These are phyloP conservation scores for Ceratocystis alfenasii DNA, from an alignment of 2,329 filamentous ascomycete genomes.

Conservation along the genomic window DNA sequence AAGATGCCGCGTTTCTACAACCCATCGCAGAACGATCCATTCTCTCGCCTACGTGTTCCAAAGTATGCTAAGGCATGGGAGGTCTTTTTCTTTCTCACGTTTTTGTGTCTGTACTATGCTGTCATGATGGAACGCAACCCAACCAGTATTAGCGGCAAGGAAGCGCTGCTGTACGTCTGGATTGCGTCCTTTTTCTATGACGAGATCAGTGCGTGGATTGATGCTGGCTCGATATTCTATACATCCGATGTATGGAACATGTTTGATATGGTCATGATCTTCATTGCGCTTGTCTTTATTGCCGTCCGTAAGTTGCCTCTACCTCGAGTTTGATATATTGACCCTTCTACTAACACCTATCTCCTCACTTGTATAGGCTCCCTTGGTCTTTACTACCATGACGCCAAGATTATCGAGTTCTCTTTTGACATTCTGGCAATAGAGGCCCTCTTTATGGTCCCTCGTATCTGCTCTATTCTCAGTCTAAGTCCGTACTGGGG, in stretches of 20 bases:
- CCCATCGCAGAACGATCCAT: conserved; percentile 52
- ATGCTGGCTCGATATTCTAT: conserved; percentile 80
- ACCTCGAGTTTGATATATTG: conserved; percentile 6
- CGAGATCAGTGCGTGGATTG: conserved; percentile 70
- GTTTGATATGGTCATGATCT: conserved; percentile 62
- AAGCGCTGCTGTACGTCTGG: conserved; percentile 71
- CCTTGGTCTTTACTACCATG: conserved; percentile 49
- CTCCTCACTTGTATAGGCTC: conserved; percentile 38
- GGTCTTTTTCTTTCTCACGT: conserved; percentile 64
- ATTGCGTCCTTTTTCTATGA: conserved; percentile 81
- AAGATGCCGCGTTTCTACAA: conserved; percentile 73
- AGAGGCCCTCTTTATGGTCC: conserved; percentile 81
- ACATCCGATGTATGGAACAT: conserved; percentile 71
- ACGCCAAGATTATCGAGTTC: conserved; percentile 54
- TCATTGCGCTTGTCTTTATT: conserved; percentile 59
- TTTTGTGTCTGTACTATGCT: conserved; percentile 72
- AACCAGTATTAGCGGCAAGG: conserved; percentile 51
- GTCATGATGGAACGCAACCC: conserved; percentile 66
- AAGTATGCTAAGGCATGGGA: conserved; percentile 78
- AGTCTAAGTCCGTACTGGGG: conserved; percentile 85
- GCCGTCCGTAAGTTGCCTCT: conserved; percentile 48
- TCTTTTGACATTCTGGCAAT: conserved; percentile 84
- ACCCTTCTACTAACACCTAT: not conserved
- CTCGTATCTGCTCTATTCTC: conserved; percentile 75
- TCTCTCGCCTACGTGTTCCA: conserved; percentile 64